These are phyloP conservation scores for Salix brachista DNA, from an alignment of 345 rosid species.

Conservation along the genomic window DNA sequence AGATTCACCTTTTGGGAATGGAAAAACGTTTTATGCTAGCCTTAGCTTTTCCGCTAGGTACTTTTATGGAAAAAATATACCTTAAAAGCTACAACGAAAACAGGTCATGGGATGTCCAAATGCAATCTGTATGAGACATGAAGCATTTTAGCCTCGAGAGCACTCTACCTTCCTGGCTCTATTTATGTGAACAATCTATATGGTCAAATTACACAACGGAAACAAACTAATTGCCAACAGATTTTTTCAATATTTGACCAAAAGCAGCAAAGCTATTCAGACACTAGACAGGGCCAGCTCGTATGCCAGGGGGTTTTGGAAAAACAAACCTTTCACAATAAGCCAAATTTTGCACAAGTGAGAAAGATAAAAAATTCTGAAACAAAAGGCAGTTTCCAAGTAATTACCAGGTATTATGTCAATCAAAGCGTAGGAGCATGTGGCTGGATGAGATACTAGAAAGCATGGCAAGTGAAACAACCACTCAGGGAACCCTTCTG, in stretches of 20 bases:
- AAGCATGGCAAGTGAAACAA: slow-evolving; percentile 83
- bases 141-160: background rate
- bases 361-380: background rate
- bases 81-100: background rate
- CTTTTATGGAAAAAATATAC: background rate
- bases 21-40: background rate
- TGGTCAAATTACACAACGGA: too few relatives aligned
- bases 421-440: background rate
- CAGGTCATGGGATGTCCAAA: background rate
- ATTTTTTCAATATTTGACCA: background rate
- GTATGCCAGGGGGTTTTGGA: background rate
- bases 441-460: slow-evolving; percentile 36
- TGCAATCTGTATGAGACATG: background rate
- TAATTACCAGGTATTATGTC: slow-evolving; percentile 29
- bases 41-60: background rate
- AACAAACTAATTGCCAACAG: background rate
- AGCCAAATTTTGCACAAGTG: background rate
- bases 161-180: background rate
- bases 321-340: too few relatives aligned
- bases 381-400: background rate
- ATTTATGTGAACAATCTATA: background rate
- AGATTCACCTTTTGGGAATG: background rate
- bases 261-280: background rate
- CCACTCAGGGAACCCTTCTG: slow-evolving; percentile 72
- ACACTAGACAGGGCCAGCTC: background rate